These are phyloP conservation scores for Claviceps spartinae DNA, from an alignment of 2,329 filamentous ascomycete species.

Conservation along the genomic window DNA sequence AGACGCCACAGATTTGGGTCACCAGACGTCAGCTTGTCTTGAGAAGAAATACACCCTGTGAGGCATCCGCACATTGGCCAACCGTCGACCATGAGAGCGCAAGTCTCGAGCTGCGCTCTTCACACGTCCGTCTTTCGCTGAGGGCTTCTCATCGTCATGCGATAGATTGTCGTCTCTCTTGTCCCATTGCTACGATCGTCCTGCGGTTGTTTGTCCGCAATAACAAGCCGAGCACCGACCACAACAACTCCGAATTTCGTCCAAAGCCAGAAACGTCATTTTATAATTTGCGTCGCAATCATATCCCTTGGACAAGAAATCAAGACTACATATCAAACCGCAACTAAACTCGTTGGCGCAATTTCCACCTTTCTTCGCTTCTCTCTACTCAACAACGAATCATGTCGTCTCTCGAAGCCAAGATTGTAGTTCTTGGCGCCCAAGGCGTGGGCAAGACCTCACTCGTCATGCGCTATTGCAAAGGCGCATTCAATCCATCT, in stretches of 20 bases:
- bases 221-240: neutral
- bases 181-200: neutral
- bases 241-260: neutral
- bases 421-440: conserved; percentile 67
- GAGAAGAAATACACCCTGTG: neutral
- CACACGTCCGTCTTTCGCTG: conserved; percentile 4
- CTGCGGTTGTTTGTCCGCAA: neutral
- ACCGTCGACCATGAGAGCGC: conserved; percentile 2
- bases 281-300: neutral
- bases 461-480: conserved; percentile 63
- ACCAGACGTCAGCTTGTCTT: neutral
- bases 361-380: neutral
- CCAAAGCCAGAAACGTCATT: neutral
- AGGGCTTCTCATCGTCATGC: conserved; percentile 3
- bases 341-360: neutral
- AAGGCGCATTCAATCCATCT: conserved; percentile 54
- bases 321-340: neutral
- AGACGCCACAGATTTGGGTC: neutral
- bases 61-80: neutral
- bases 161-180: neutral
- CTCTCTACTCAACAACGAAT: neutral
- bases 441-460: conserved; percentile 73
- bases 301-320: neutral
- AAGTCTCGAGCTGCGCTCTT: neutral
- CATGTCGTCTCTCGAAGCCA: conserved; percentile 58